Evolutionary conservation across 164 flowering plant genomes (phyloP), one percentile per base, ranked within the genome.

Genomic region (Annona cherimola): DNA sequence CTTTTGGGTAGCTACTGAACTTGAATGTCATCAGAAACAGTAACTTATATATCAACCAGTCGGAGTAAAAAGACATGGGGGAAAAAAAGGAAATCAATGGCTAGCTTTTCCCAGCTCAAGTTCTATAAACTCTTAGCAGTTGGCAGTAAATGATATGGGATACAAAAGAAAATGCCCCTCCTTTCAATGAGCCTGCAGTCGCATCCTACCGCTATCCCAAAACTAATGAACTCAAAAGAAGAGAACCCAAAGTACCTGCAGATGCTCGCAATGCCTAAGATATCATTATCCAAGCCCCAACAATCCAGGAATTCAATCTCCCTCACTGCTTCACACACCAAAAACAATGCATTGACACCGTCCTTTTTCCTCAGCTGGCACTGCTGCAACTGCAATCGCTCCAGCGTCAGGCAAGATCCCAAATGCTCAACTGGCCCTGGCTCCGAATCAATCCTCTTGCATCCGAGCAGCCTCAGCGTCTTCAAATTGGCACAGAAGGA

Each of bases 211-310:
- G 35, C 35, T 26, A 26, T 26, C 35, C 35, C 35, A 26, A 26
- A 26, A 26, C 35, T 26, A 26, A 26, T 26, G 35, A 26, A 60
- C 16, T 42, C 71, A 4, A 12, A 42, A 42, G n/a, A 66, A 41
- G 75, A 46, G 7, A 67, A 69, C n/a, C 68, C 1, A 45, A 18
- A 50, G 65, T 90, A 92, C 99, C 98, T 90, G 85, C 86, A 89
- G 72, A 59, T 57, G 72, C 76, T 83, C 43, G 90, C 91, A 61
- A 74, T 69, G 77, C 83, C 73, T 76, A 96, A 93, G 61, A 86
- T 67, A 61, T 86, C 91, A 80, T 88, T 78, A n/a, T 83, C 86
- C 80, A 93, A 76, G 50, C 98, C 99, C 97, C 97, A 93, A 73
- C 97, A 96, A 63, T 96, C 94, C 77, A 82, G 83, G 61, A 96